Percentiles rank a stretch among this genome's conserved stretches.
These are phyloP conservation scores for Hypomyces perniciosus DNA, from an alignment of 2,329 filamentous ascomycete genomes.

Conservation along the genomic window DNA sequence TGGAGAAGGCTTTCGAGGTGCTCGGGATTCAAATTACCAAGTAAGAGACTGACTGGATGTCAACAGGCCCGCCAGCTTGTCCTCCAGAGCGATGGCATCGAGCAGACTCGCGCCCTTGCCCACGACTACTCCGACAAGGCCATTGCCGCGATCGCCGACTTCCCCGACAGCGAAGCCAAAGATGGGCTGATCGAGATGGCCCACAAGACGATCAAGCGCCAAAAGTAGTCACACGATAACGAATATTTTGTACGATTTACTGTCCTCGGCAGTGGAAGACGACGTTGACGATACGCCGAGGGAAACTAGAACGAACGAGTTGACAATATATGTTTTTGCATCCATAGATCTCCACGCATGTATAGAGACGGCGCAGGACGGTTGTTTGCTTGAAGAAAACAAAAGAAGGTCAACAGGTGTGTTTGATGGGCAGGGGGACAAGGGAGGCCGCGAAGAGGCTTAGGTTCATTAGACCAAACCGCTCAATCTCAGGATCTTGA, in stretches of 20 bases:
- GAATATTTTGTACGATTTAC: not conserved
- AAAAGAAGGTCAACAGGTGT: not conserved
- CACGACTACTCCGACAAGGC: slow-evolving; percentile 88
- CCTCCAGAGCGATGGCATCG: slow-evolving; percentile 74
- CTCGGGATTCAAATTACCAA: not conserved
- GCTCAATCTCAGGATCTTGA: not conserved
- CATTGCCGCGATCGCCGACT: slow-evolving; percentile 71
- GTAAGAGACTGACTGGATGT: not conserved
- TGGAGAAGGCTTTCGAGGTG: slow-evolving; percentile 13
- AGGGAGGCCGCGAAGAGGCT: not conserved
- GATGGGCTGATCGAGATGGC: slow-evolving; percentile 90
- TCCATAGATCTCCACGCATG: not conserved
- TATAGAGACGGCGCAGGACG: not conserved
- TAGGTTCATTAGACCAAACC: not conserved
- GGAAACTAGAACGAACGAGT: too few relatives aligned
- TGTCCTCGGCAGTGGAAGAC: too few relatives aligned
- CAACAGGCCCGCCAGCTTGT: slow-evolving; percentile 80
- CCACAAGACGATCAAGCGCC: slow-evolving; percentile 78
- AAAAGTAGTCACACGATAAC: slow-evolving; percentile 57
- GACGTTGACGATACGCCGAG: too few relatives aligned
- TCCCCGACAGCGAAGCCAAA: slow-evolving; percentile 94
- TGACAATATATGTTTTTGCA: too few relatives aligned
- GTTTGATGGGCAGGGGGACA: not conserved
- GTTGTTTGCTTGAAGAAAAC: slow-evolving; percentile 4
- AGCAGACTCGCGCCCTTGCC: slow-evolving; percentile 84